Percentiles rank a stretch among this genome's conserved stretches.
phyloP scores from a whole-genome alignment of 1,284 basidiomycete genomes.

The Exobasidium rhododendri region DNA sequence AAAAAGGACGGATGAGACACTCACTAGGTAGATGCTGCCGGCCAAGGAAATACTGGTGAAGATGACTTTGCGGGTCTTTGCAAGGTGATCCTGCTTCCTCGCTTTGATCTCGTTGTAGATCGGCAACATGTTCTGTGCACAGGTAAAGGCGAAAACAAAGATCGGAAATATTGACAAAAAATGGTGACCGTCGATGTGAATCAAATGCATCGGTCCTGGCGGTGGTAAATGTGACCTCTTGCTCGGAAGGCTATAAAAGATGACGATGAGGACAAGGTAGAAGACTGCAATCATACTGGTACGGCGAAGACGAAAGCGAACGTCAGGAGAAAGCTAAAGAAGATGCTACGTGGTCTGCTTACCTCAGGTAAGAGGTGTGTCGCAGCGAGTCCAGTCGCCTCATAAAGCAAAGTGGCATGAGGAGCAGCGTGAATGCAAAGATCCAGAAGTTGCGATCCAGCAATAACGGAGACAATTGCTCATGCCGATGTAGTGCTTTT shows the following conservation, averaged over 20 bases:
- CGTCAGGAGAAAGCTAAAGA: neutral
- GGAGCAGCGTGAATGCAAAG: slow-evolving; percentile 71
- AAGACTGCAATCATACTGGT: slow-evolving; percentile 74
- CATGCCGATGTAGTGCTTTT: slow-evolving; percentile 23
- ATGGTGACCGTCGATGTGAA: slow-evolving; percentile 70
- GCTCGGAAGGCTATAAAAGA: slow-evolving; percentile 39
- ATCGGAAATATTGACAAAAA: slow-evolving; percentile 77
- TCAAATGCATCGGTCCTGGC: slow-evolving; percentile 29
- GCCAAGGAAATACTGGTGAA: slow-evolving; percentile 73
- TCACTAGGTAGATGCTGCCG: slow-evolving; percentile 40
- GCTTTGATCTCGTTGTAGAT: slow-evolving; percentile 80
- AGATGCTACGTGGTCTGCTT: neutral
- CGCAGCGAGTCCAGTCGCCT: slow-evolving; percentile 66
- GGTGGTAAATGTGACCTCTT: slow-evolving; percentile 33
- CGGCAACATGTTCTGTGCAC: slow-evolving; percentile 58
- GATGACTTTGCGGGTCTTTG: slow-evolving; percentile 81
- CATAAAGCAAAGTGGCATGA: slow-evolving; percentile 83
- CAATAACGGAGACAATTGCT: slow-evolving; percentile 32
- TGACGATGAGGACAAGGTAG: slow-evolving; percentile 55
- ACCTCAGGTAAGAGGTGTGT: slow-evolving; percentile 71
- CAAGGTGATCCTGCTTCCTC: slow-evolving; percentile 65
- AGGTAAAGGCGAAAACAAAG: slow-evolving; percentile 68
- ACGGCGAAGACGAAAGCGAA: slow-evolving; percentile 3
- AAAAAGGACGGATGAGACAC: neutral
- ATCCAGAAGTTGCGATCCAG: slow-evolving; percentile 81